These are phyloP conservation scores for Thraustotheca clavata DNA, from an alignment of 352 stramenopile genomes.

Conservation along the genomic window DNA sequence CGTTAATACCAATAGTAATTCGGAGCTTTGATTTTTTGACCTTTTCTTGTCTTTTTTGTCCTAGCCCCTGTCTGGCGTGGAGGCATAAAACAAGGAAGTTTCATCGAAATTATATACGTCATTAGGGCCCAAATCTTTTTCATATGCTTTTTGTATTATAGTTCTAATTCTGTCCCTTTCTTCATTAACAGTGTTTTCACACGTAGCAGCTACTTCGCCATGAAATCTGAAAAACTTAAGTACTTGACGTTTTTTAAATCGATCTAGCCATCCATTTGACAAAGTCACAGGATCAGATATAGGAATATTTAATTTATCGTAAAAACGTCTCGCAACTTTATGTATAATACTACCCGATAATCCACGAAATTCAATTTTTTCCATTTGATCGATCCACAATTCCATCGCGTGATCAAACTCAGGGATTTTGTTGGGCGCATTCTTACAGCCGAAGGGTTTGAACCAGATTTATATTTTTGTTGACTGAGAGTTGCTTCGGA, in stretches of 20 bases:
- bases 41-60: background rate
- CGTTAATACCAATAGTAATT: constrained; percentile 6
- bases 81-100: background rate
- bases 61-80: background rate
- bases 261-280: background rate
- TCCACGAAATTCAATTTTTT: background rate
- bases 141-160: background rate
- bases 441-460: too few species aligned
- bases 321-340: background rate
- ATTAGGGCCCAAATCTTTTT: background rate
- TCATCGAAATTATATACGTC: background rate
- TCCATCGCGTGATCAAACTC: background rate
- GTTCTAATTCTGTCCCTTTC: background rate
- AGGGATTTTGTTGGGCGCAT: too few species aligned
- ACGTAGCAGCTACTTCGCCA: background rate
- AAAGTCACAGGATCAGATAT: background rate
- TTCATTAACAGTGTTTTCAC: background rate
- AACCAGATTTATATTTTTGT: too few species aligned
- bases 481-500: too few species aligned
- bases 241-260: background rate
- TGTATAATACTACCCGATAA: background rate
- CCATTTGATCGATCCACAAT: background rate
- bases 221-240: background rate
- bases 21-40: constrained; percentile 14
- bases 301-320: background rate